Evolutionary conservation across 345 rosid species (phyloP).

Genomic region (Mangifera indica): DNA sequence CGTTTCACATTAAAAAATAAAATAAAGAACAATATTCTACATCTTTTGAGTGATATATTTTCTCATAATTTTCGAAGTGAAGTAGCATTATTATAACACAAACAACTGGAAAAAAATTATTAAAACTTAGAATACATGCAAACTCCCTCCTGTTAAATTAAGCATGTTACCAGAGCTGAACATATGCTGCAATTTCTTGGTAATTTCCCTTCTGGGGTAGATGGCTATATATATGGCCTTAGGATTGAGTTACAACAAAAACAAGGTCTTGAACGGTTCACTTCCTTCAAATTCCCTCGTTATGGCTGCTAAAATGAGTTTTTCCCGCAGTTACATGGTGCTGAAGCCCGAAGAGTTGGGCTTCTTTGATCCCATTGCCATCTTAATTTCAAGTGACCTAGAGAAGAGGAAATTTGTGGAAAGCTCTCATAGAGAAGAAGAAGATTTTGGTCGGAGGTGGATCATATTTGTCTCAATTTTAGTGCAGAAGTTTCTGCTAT

Average conservation of each 20-base stretch:
- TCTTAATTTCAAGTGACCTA: conserved; percentile 44
- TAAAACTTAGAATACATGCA: too few relatives aligned
- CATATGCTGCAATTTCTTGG: not conserved
- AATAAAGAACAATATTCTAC: too few relatives aligned
- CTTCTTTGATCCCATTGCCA: conserved; percentile 39
- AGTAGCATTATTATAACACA: too few relatives aligned
- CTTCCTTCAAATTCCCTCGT: not conserved
- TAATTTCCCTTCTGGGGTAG: not conserved
- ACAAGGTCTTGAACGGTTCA: too few relatives aligned
- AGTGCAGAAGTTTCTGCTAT: conserved; percentile 41
- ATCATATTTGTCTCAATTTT: conserved; percentile 52
- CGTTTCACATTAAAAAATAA: too few relatives aligned
- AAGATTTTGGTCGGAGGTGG: conserved; percentile 48
- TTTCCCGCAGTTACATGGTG: conserved; percentile 43
- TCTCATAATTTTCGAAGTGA: too few relatives aligned
- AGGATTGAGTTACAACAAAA: not conserved
- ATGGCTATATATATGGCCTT: not conserved
- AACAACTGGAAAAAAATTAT: too few relatives aligned
- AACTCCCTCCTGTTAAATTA: too few relatives aligned
- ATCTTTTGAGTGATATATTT: too few relatives aligned
- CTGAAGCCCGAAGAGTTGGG: conserved; percentile 52
- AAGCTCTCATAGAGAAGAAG: conserved; percentile 32
- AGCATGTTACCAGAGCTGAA: not conserved
- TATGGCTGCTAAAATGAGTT: conserved; percentile 36
- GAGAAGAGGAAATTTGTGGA: conserved; percentile 44